phyloP scores from a whole-genome alignment of 1,284 basidiomycete species.

The Thelephora terrestris region DNA sequence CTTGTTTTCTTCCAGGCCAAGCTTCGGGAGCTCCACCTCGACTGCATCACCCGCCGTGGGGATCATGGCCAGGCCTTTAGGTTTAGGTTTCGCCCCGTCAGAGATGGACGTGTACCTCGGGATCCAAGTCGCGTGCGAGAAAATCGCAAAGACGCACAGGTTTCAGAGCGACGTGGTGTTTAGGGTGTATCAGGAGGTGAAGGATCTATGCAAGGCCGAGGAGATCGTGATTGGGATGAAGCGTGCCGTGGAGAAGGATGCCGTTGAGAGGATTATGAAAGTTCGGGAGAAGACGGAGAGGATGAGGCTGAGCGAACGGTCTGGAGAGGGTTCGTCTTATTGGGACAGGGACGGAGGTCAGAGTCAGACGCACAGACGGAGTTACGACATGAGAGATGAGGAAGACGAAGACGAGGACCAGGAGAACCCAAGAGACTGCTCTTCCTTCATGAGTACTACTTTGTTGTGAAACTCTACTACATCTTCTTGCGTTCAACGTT shows the following conservation, averaged over 20 bases:
- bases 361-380: too few relatives aligned
- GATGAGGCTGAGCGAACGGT: too few relatives aligned
- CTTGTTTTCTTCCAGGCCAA: too few relatives aligned
- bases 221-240: background rate
- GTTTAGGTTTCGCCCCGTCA: too few relatives aligned
- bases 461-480: too few relatives aligned
- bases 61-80: too few relatives aligned
- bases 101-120: background rate
- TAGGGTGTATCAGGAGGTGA: background rate
- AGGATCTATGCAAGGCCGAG: background rate
- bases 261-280: background rate
- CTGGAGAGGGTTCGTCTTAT: too few relatives aligned
- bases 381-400: background rate
- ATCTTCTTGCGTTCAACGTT: too few relatives aligned
- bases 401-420: background rate
- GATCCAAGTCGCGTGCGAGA: background rate
- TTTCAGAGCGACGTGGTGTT: background rate
- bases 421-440: conserved; percentile 78
- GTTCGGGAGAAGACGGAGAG: background rate
- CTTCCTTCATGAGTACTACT: too few relatives aligned
- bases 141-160: background rate
- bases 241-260: background rate
- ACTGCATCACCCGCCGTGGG: too few relatives aligned
- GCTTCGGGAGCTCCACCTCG: too few relatives aligned
- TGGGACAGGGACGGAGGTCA: too few relatives aligned